These are phyloP conservation scores for Gnomoniopsis smithogilvyi DNA, from an alignment of 2,329 filamentous ascomycete genomes.

Conservation along the genomic window DNA sequence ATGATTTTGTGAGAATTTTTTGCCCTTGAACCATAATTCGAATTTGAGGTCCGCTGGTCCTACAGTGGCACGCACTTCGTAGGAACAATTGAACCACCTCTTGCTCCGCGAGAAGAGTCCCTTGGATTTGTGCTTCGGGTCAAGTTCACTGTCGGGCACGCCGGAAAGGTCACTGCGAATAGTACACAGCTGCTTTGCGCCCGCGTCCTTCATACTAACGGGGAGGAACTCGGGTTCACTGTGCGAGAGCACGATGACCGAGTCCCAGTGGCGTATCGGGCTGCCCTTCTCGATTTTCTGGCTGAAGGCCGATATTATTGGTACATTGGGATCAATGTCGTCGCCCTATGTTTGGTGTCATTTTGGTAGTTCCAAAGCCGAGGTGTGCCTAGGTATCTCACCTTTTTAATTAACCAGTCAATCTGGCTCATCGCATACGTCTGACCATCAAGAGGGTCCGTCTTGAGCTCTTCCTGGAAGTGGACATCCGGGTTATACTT, in stretches of 20 bases:
- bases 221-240: slow-evolving; percentile 34
- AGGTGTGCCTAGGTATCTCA: slow-evolving; percentile 10
- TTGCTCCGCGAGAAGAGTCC: slow-evolving; percentile 31
- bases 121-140: slow-evolving; percentile 33
- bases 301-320: slow-evolving; percentile 32
- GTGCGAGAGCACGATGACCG: slow-evolving; percentile 37
- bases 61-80: slow-evolving; percentile 52
- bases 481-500: slow-evolving; percentile 35
- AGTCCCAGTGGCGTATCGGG: slow-evolving; percentile 33
- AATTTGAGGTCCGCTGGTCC: slow-evolving; percentile 52
- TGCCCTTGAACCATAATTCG: slow-evolving; percentile 39
- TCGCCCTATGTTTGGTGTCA: slow-evolving; percentile 33
- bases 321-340: slow-evolving; percentile 31
- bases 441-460: slow-evolving; percentile 31
- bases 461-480: slow-evolving; percentile 31
- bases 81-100: slow-evolving; percentile 37
- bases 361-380: not conserved
- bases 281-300: slow-evolving; percentile 31
- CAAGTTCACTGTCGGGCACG: slow-evolving; percentile 35
- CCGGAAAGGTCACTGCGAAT: slow-evolving; percentile 39
- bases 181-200: slow-evolving; percentile 35
- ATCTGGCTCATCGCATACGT: slow-evolving; percentile 39
- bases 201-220: slow-evolving; percentile 34
- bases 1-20: slow-evolving; percentile 36
- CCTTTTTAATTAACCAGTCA: slow-evolving; percentile 40